A percentile compares a stretch with the other conserved stretches of the same genome.
Conservation (phyloP, 345 rosid species). For the Eucalyptus viminalis region DNA sequence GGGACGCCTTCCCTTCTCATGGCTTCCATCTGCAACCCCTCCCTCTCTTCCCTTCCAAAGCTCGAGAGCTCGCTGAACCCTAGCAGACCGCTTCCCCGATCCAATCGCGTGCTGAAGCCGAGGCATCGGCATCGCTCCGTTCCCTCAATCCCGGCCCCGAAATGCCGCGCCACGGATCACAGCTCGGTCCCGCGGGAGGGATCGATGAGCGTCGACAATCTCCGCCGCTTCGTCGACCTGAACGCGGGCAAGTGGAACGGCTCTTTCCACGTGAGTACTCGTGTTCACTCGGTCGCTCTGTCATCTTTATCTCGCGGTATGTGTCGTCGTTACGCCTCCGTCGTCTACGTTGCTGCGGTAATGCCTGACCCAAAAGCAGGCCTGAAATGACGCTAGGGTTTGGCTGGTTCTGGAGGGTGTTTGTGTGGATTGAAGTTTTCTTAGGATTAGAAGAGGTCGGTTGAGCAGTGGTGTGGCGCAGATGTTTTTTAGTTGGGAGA, state of each 20-base stretch:
- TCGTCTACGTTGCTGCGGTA: background rate
- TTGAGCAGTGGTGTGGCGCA: background rate
- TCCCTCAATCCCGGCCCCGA: constrained; percentile 6
- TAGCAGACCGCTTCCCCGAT: no score
- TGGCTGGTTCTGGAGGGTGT: background rate
- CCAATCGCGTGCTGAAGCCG: background rate
- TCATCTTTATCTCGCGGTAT: background rate
- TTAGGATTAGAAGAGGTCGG: background rate
- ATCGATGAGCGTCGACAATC: constrained; percentile 58
- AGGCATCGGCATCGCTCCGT: background rate
- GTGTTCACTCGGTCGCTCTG: background rate
- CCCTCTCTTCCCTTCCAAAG: no score
- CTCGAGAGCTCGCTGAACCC: no score
- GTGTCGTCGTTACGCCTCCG: background rate
- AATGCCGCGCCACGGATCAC: constrained; percentile 1
- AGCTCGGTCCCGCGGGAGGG: constrained; percentile 7
- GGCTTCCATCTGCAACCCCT: no score
- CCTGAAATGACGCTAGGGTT: background rate
- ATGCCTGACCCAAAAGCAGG: background rate
- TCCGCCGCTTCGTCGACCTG: constrained; percentile 54
- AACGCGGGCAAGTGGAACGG: constrained; percentile 82
- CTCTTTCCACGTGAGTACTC: constrained; percentile 42
- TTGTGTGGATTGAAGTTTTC: background rate
- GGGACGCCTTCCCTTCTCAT: no score
- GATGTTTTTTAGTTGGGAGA: background rate